phyloP scores from a whole-genome alignment of 805 yeast species.

The Lipomyces spencermartinsiae region DNA sequence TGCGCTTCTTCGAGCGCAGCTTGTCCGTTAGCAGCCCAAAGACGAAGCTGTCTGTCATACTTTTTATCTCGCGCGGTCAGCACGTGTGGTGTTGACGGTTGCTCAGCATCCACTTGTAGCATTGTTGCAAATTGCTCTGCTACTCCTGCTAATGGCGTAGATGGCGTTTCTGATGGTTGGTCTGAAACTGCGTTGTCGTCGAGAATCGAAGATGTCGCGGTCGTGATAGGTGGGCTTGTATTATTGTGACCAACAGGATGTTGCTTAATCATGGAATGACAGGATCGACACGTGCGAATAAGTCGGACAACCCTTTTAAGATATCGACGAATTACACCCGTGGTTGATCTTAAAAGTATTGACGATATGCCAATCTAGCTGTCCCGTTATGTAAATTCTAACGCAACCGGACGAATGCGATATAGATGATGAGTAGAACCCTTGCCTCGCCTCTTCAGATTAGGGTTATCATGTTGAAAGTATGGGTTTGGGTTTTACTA shows the following conservation, averaged over 20 bases:
- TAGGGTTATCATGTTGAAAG: not conserved
- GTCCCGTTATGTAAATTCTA: too few relatives aligned
- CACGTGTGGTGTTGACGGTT: not conserved
- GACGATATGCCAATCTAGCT: not conserved
- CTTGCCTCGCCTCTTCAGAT: not conserved
- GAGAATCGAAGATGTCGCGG: not conserved
- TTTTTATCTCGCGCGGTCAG: constrained; percentile 33
- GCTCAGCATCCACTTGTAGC: not conserved
- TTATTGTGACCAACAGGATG: not conserved
- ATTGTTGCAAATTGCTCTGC: not conserved
- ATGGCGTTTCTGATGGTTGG: not conserved
- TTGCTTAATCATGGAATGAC: not conserved
- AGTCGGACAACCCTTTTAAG: not conserved
- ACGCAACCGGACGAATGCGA: too few relatives aligned
- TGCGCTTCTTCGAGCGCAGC: constrained; percentile 59
- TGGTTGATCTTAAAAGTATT: not conserved
- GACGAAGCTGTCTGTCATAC: constrained; percentile 68
- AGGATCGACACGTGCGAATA: not conserved
- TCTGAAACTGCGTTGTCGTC: not conserved
- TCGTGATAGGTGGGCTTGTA: not conserved
- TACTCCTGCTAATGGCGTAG: not conserved
- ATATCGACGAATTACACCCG: not conserved
- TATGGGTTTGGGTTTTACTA: not conserved
- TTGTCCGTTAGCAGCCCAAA: constrained; percentile 88
- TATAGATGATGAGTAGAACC: too few relatives aligned